Evolutionary conservation across 352 stramenopile species (phyloP).

Genomic region (Pythium aquatile): DNA sequence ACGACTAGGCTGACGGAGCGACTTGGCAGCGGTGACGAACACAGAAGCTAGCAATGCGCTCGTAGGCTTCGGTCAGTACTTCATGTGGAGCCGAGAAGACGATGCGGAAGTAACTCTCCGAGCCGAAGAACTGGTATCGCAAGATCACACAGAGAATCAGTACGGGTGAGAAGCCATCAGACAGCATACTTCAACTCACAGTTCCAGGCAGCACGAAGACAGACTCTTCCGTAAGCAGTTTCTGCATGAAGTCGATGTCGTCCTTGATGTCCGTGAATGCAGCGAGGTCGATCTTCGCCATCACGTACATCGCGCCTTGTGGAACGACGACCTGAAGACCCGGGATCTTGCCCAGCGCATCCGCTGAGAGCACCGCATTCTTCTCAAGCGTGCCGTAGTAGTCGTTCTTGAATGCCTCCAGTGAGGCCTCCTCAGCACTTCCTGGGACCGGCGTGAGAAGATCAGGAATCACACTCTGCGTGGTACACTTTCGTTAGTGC

Average conservation of each 20-base stretch:
- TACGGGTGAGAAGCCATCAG: neutral
- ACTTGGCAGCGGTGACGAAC: slow-evolving; percentile 32
- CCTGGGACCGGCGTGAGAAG: slow-evolving; percentile 68
- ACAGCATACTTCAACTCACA: slow-evolving; percentile 27
- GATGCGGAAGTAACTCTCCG: slow-evolving; percentile 73
- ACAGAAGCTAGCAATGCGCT: slow-evolving; percentile 57
- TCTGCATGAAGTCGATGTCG: slow-evolving; percentile 92
- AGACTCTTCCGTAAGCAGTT: slow-evolving; percentile 94
- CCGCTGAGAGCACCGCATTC: slow-evolving; percentile 84
- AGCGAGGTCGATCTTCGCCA: slow-evolving; percentile 63
- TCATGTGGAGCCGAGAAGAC: slow-evolving; percentile 69
- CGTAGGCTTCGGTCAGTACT: slow-evolving; percentile 62
- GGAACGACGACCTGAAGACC: slow-evolving; percentile 87
- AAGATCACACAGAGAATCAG: neutral
- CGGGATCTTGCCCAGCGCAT: slow-evolving; percentile 67
- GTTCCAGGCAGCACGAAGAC: slow-evolving; percentile 93
- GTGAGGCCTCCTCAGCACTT: slow-evolving; percentile 54
- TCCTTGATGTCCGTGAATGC: slow-evolving; percentile 85
- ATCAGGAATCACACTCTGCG: slow-evolving; percentile 75
- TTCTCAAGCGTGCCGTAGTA: slow-evolving; percentile 82
- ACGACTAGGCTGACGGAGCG: neutral
- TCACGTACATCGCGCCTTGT: slow-evolving; percentile 95
- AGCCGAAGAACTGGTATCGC: slow-evolving; percentile 44
- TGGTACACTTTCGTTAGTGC: neutral
- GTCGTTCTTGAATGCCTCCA: slow-evolving; percentile 79